Conservation (phyloP, 2,329 filamentous ascomycete species). For the Fusarium avenaceum region DNA sequence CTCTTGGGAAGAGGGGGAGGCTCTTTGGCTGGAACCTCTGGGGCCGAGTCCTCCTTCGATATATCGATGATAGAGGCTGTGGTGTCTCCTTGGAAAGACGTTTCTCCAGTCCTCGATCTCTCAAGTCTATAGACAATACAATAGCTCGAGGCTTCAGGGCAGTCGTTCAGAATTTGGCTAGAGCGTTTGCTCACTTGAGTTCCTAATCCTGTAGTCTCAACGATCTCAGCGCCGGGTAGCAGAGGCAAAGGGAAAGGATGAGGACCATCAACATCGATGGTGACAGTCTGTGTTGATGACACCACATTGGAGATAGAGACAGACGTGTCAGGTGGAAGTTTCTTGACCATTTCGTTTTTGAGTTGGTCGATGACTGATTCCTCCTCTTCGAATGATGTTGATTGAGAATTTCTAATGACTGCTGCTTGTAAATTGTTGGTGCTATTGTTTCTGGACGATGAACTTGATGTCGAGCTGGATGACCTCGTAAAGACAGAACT, state of each 20-base stretch:
- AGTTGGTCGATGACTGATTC: conserved; percentile 61
- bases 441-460: conserved; percentile 7
- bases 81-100: conserved; percentile 54
- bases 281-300: conserved; percentile 72
- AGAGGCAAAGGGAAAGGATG: conserved; percentile 65
- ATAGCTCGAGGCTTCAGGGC: conserved; percentile 56
- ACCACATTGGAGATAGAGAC: conserved; percentile 72
- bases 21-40: conserved; percentile 19
- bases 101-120: conserved; percentile 63
- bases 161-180: conserved; percentile 39
- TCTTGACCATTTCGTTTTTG: conserved; percentile 67
- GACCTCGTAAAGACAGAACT: conserved; percentile 14
- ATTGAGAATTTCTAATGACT: background rate
- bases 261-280: conserved; percentile 71
- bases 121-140: conserved; percentile 72
- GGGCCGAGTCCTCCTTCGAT: conserved; percentile 40
- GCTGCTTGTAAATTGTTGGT: conserved; percentile 3
- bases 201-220: conserved; percentile 63
- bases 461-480: background rate
- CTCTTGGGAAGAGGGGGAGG: conserved; percentile 33
- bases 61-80: conserved; percentile 48
- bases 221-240: conserved; percentile 70
- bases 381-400: conserved; percentile 49
- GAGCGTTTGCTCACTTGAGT: conserved; percentile 25
- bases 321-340: conserved; percentile 68